Evolutionary conservation across 441 rosid species (phyloP).

Genomic region (Metrosideros polymorpha): DNA sequence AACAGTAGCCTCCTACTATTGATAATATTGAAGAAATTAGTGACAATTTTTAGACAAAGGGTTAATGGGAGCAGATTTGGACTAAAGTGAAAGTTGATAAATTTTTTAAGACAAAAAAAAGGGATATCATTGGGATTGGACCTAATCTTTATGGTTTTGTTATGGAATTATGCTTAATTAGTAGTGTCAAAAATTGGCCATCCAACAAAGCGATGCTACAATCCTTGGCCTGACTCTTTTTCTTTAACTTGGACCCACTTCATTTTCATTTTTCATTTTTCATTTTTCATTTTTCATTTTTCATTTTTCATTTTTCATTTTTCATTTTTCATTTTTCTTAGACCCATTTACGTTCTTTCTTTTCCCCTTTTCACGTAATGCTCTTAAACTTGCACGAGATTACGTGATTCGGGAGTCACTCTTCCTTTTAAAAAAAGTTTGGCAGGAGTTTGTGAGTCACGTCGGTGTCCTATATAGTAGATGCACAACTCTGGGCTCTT

Average conservation of each 20-base stretch:
- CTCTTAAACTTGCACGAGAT: neutral
- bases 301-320: neutral
- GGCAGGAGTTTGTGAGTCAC: neutral
- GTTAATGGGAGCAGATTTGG: rapidly evolving
- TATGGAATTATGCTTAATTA: neutral
- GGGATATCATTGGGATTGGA: neutral
- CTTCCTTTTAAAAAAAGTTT: rapidly evolving
- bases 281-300: neutral
- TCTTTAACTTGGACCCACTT: neutral
- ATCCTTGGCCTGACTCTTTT: neutral
- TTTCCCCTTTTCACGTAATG: neutral
- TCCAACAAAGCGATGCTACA: neutral
- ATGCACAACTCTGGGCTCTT: neutral
- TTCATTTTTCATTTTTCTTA: neutral
- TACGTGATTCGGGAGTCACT: neutral
- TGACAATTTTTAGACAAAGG: rapidly evolving
- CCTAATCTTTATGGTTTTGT: neutral
- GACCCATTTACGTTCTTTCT: neutral
- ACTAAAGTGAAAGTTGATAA: neutral
- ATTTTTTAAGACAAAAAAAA: neutral
- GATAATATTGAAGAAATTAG: rapidly evolving
- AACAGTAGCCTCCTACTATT: rapidly evolving
- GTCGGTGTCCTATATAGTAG: neutral
- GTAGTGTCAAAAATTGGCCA: neutral
- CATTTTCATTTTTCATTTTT: neutral